Evolutionary conservation across 2,329 filamentous ascomycete genomes (phyloP).

Genomic region (Didymella pomorum): DNA sequence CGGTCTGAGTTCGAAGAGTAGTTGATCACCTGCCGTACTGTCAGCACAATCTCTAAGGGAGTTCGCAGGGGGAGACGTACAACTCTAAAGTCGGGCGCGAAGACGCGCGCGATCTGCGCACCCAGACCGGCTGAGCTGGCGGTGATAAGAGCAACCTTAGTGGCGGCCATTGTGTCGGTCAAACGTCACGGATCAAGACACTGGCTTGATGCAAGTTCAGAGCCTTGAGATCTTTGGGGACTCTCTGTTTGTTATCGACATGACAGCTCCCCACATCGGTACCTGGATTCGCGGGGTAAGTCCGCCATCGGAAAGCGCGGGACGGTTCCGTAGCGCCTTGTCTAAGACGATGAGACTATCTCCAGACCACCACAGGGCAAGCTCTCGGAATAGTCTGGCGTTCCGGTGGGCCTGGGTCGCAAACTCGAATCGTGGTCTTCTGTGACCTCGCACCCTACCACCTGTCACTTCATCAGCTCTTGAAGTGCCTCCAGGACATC

Average conservation of each 20-base stretch:
- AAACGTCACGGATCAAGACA: neutral
- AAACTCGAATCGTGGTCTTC: too few relatives aligned
- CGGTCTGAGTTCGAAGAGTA: slow-evolving; percentile 56
- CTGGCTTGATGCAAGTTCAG: neutral
- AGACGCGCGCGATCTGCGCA: slow-evolving; percentile 56
- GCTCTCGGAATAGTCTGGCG: neutral
- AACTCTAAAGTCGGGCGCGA: slow-evolving; percentile 57
- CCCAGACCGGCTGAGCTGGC: slow-evolving; percentile 59
- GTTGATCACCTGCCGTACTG: slow-evolving; percentile 54
- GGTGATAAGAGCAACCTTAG: slow-evolving; percentile 58
- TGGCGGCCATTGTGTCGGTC: slow-evolving; percentile 42
- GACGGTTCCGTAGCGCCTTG: neutral
- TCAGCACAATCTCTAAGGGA: neutral
- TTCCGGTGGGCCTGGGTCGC: neutral
- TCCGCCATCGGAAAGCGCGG: neutral
- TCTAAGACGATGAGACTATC: neutral
- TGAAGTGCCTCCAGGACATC: too few relatives aligned
- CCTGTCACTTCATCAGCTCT: too few relatives aligned
- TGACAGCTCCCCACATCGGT: neutral
- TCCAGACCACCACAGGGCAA: neutral
- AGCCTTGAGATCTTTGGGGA: neutral
- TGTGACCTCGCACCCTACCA: too few relatives aligned
- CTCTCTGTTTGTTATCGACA: neutral
- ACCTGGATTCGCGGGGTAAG: neutral
- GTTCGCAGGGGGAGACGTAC: slow-evolving; percentile 37